Evolutionary conservation across 495 filamentous ascomycete species (phyloP).

Genomic region (Neurospora tetraspora): DNA sequence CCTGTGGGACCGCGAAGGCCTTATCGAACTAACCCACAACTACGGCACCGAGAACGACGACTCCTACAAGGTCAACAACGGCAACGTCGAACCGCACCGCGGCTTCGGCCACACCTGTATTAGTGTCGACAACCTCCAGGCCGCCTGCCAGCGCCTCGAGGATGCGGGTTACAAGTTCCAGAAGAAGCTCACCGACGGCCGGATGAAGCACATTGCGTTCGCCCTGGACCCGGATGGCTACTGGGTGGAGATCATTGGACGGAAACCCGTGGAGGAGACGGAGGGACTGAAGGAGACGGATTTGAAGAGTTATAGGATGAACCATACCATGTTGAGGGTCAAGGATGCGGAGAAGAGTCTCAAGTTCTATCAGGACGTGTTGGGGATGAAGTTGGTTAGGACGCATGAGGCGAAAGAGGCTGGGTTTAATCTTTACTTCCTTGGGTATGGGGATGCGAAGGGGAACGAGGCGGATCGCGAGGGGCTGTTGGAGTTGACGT

Average conservation of each 20-base stretch:
- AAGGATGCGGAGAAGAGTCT: constrained; percentile 78
- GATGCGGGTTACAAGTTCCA: constrained; percentile 87
- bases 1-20: constrained; percentile 75
- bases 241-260: constrained; percentile 67
- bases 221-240: constrained; percentile 89
- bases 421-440: constrained; percentile 85
- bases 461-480: constrained; percentile 55
- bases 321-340: constrained; percentile 91
- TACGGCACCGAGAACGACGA: constrained; percentile 87
- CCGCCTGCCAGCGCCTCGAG: constrained; percentile 77
- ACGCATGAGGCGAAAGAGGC: constrained; percentile 58
- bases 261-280: constrained; percentile 30
- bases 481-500: constrained; percentile 82
- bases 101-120: constrained; percentile 90
- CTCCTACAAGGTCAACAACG: constrained; percentile 73
- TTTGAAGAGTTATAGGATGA: constrained; percentile 38
- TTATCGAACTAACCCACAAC: constrained; percentile 95
- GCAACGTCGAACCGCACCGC: constrained; percentile 75
- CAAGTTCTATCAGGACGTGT: constrained; percentile 80
- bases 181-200: constrained; percentile 83
- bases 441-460: constrained; percentile 58
- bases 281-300: constrained; percentile 29
- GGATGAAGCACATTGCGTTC: constrained; percentile 85
- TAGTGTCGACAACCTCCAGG: constrained; percentile 82
- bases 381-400: constrained; percentile 77